phyloP scores from a whole-genome alignment of 1,139 yeast species.

The Magnusiomyces fungicola region DNA sequence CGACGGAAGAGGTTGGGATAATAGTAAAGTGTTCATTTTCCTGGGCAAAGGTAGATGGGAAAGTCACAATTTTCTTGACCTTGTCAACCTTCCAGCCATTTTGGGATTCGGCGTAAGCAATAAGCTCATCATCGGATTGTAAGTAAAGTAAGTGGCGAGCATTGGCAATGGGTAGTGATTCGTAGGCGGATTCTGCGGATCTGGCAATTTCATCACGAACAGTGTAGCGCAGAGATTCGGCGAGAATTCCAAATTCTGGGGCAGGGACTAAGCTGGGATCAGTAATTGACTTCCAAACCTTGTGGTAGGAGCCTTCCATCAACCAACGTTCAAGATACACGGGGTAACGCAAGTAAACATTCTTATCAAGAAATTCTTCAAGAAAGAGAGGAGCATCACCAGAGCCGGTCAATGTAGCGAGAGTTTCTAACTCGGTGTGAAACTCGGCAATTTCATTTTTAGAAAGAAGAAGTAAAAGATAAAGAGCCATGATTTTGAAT shows the following conservation, averaged over 20 bases:
- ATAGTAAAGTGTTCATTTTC: constrained; percentile 8
- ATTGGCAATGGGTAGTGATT: constrained; percentile 68
- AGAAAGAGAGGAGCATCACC: background rate
- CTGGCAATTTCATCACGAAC: constrained; percentile 83
- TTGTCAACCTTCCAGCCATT: constrained; percentile 47
- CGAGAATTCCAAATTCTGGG: constrained; percentile 38
- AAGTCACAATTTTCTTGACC: constrained; percentile 50
- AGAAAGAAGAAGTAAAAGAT: constrained; percentile 66
- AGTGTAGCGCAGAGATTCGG: constrained; percentile 55
- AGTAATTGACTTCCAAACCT: constrained; percentile 73
- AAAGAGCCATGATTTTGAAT: constrained; percentile 70
- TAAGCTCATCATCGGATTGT: constrained; percentile 59
- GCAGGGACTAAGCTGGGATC: constrained; percentile 41
- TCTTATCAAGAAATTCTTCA: constrained; percentile 45
- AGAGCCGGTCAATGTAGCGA: constrained; percentile 36
- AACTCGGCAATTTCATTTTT: constrained; percentile 81
- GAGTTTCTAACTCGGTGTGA: constrained; percentile 78
- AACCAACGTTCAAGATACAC: constrained; percentile 85
- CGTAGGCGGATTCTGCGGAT: constrained; percentile 75
- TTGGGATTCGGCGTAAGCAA: constrained; percentile 47
- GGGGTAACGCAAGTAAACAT: constrained; percentile 66
- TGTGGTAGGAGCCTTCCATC: constrained; percentile 94
- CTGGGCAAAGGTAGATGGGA: constrained; percentile 39
- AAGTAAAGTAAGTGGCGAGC: constrained; percentile 76
- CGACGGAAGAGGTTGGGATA: background rate